Percentiles rank a stretch among this genome's conserved stretches.
Conservation (phyloP, 345 rosid species). For the Lumnitzera racemosa region DNA sequence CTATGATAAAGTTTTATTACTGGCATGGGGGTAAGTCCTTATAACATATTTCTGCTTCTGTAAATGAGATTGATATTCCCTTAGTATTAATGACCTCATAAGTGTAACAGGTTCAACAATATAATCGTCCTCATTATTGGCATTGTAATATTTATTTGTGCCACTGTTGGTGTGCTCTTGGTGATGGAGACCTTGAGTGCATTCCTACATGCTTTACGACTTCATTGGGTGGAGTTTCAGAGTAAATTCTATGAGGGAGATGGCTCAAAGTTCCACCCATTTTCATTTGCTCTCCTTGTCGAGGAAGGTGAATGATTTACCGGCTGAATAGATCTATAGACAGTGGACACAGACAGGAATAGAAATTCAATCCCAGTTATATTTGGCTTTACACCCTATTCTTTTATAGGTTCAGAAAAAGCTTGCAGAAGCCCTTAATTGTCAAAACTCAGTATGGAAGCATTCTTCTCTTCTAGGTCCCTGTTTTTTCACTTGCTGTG, state of each 20-base stretch:
- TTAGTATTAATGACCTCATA: background rate
- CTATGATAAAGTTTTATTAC: slow-evolving; percentile 58
- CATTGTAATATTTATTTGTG: slow-evolving; percentile 33
- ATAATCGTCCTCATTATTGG: slow-evolving; percentile 39
- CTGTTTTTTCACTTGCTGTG: too few species aligned
- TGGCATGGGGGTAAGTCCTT: slow-evolving; percentile 49
- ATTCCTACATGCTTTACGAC: slow-evolving; percentile 52
- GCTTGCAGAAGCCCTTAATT: too few species aligned
- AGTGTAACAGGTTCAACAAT: slow-evolving; percentile 43
- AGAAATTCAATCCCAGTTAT: background rate
- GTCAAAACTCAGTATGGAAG: too few species aligned
- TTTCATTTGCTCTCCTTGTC: slow-evolving; percentile 31
- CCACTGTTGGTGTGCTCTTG: slow-evolving; percentile 53
- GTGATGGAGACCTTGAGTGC: slow-evolving; percentile 69
- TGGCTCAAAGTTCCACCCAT: slow-evolving; percentile 52
- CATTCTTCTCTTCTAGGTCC: too few species aligned
- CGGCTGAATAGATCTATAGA: slow-evolving; percentile 3
- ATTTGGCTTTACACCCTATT: too few species aligned
- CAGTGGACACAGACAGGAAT: background rate
- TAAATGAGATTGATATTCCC: background rate
- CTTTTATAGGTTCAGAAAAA: too few species aligned
- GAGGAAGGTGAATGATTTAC: slow-evolving; percentile 30
- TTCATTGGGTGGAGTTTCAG: slow-evolving; percentile 71
- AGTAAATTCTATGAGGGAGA: slow-evolving; percentile 61
- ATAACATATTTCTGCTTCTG: background rate